Evolutionary conservation across 2,329 filamentous ascomycete species (phyloP), one percentile per base, ranked within the genome.

Genomic region (Cladosporium cucumerinum): DNA sequence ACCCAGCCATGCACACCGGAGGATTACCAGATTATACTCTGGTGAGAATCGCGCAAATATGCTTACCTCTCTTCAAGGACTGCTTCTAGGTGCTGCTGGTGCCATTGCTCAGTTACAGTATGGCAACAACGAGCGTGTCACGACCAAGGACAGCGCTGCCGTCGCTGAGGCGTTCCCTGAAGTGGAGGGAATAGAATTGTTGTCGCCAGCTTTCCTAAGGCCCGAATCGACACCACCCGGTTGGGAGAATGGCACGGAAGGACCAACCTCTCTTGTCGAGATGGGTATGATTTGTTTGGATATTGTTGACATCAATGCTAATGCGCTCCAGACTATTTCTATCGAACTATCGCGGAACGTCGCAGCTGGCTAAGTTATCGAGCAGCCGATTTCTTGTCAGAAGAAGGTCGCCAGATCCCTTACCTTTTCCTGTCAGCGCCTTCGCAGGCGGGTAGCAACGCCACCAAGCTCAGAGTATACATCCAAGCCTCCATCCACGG

Each of bases 401-500:
- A 68, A 58, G 64, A 68, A 61, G 66, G 66, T 34, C 68, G 68
- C 18, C n/a, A 61, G 12, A 67, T 69, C 26, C 65, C 65, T 5
- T 69, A 68, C 36, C 26, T 68, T 16, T 64, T 61, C 57, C 26
- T 67, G 5, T 54, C 59, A 2, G 16, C 43, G 18, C 57, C 28
- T 34, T 49, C 57, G 5, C 16, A 25, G 12, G 30, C 57, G 4
- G 57, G 55, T 1, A 54, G 36, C 34, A 61, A 57, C 49, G 23
- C 65, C 25, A 67, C 68, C 16, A 78, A 78, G 59, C 51, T 78
- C 7, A 69, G 72, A 25, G 72, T 78, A 11, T 78, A 75, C 72
- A 71, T 78, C 6, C 77, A 78, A 64, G 76, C 71, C 10, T 73
- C 69, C 7, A 73, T 77, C 0, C 77, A 78, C 48, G 76, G 77